Base-by-base conservation (phyloP, 345 rosid species). In the Carallia brachiata region DNA sequence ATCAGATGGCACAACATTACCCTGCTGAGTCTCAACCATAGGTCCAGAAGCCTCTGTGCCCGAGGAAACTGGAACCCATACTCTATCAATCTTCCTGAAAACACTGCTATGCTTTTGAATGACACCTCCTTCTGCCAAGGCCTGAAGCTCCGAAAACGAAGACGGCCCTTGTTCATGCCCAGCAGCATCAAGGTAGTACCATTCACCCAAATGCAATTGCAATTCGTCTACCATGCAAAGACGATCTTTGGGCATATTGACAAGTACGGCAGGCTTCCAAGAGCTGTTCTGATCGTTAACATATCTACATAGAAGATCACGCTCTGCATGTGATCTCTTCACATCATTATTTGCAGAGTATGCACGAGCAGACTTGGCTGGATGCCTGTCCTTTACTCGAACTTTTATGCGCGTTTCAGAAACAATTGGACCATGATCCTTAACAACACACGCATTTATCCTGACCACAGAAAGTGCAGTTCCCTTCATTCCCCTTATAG, bases 371-470 rank as follows among this genome's bases (percentile, higher is more conserved):
- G 94, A 76, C 83, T 91, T 84, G 36, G 90, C 83, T 64, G 85
- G 63, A 78, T 83, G 56, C 72, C 89, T 90, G 52, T 96, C 99
- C 79, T 88, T 90, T 56, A 79, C 82, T 69, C 91, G 86, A 73
- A 73, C 86, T 85, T 89, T 92, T 47, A 75, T 52, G 50, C 87
- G 93, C 16, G 90, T 47, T 67, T 88, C 99, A 63, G 94, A 88
- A 82, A 90, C 84, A 66, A 86, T 76, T 66, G 96, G 81, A 73
- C 90, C 95, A 70, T 89, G 96, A 77, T 92, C 98, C 83, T 84
- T 91, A 66, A 96, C 95, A 39, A 96, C 99, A 84, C 97, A 96
- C 16, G 98, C 91, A 81, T 96, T 96, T 72, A 96, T 88, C 86
- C 90, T 89, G 74, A 96, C 94, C 40, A 96, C 99, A 19, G 98